Base-by-base conservation (phyloP, 768 basidiomycete species). In the Rhizopogon roseolus region DNA sequence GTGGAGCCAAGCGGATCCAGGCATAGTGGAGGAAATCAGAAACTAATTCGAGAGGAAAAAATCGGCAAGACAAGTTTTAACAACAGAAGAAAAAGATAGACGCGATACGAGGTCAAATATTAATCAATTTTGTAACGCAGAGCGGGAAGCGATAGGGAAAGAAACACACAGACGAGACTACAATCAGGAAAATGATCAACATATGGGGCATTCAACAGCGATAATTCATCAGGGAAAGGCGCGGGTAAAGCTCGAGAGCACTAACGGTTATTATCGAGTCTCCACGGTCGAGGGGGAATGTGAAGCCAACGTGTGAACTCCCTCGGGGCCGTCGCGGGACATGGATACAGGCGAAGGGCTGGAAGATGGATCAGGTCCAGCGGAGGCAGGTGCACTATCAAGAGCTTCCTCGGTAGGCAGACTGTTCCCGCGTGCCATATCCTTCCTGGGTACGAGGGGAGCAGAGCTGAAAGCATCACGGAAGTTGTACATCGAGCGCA, bases 401-500 rank as follows among this genome's bases (percentile, higher is more conserved):
- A 36, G 46, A 6, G 34, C 32, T 10, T 48, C 46, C 9, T 48
- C 46, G 17, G 46, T 34, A 25, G 46, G 46, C 16, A 25, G 14
- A 36, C 46, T 48, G 46, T 36, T 48, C 16, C 46, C 34, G 34
- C 46, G 46, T 25, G 32, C 8, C 8, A 48, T 25, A 9, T 48
- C 46, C 25, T 48, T 48, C 34, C 46, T 48, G 16, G 32, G 46
- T 17, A 22, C 46, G 14, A 48, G 9, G 14, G 46, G 46, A 25
- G 46, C 46, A 5, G 46, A 48, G 14, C 46, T 48, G 34, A 48
- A 48, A 36, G 34, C 46, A 14, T 48, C 19, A 19, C 46, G 46
- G 59, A 69, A 71, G 62, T 66, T 67, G 40, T 65, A 69, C 57
- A 71, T 34, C 41, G 67, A 63, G 55, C 66, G 69, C 43, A 69